A percentile compares a stretch with the other conserved stretches of the same genome.
Conservation (phyloP, 2,329 filamentous ascomycete species). For the Apiospora hydei region DNA sequence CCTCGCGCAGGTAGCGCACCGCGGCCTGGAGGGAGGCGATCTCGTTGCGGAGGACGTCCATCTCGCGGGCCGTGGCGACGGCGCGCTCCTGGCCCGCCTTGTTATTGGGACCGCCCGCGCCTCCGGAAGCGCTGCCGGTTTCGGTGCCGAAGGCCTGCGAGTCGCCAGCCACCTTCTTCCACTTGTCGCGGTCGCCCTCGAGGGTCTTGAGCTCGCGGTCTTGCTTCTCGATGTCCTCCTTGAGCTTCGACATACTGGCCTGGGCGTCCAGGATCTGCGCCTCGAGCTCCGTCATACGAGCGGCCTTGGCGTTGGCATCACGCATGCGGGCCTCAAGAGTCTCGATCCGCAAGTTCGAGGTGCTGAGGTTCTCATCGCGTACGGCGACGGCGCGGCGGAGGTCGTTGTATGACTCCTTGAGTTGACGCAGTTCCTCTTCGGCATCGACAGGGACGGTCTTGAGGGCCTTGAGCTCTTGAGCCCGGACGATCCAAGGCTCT, state of each 20-base stretch:
- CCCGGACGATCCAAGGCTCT: constrained; percentile 84
- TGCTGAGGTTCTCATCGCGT: constrained; percentile 84
- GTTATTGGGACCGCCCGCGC: constrained; percentile 31
- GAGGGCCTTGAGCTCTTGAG: constrained; percentile 81
- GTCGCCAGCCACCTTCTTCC: constrained; percentile 74
- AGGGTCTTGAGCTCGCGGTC: constrained; percentile 70
- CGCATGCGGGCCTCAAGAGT: constrained; percentile 88
- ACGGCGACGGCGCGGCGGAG: constrained; percentile 74
- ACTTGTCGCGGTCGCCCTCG: constrained; percentile 72
- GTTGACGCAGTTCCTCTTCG: constrained; percentile 81
- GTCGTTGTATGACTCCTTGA: constrained; percentile 83
- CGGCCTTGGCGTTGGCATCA: constrained; percentile 80
- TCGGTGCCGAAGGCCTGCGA: constrained; percentile 52
- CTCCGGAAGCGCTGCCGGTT: constrained; percentile 42
- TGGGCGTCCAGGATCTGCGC: constrained; percentile 61
- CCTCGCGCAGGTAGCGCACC: constrained; percentile 72
- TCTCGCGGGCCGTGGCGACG: constrained; percentile 74
- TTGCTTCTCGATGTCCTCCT: constrained; percentile 71
- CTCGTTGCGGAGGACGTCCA: constrained; percentile 75
- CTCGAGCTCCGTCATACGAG: constrained; percentile 72
- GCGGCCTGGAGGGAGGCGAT: constrained; percentile 70
- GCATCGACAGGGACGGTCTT: constrained; percentile 83
- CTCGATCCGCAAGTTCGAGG: constrained; percentile 90
- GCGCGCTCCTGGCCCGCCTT: constrained; percentile 71
- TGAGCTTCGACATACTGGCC: constrained; percentile 58